phyloP scores from a whole-genome alignment of 495 filamentous ascomycete species.

The Lasiosphaeris hirsuta region DNA sequence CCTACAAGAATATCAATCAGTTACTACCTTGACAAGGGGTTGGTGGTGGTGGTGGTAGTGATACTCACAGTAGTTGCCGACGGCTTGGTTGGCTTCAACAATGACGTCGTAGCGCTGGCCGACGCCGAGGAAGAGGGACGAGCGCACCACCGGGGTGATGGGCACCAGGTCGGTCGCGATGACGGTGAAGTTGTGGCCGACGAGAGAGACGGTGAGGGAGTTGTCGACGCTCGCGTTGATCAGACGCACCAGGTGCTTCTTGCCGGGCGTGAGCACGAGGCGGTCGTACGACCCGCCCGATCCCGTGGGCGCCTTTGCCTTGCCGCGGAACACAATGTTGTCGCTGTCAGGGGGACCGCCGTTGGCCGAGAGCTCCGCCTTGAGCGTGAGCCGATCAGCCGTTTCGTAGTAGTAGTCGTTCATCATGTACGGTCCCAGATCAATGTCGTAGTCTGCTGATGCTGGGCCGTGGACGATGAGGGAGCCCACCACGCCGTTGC shows the following conservation, averaged over 20 bases:
- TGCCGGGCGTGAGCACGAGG: conserved; percentile 38
- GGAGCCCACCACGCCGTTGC: conserved; percentile 47
- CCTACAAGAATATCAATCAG: no score
- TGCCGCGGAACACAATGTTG: conserved; percentile 39
- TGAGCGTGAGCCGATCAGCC: conserved; percentile 24
- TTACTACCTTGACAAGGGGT: no score
- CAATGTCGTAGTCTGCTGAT: conserved; percentile 49
- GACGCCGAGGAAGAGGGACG: conserved; percentile 53
- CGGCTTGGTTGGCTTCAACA: conserved; percentile 53
- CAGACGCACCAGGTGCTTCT: conserved; percentile 52
- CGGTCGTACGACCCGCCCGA: conserved; percentile 31
- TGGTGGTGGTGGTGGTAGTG: no score
- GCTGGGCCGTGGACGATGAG: conserved; percentile 49
- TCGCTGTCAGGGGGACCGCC: conserved; percentile 26
- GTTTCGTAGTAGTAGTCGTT: conserved; percentile 47
- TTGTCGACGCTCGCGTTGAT: conserved; percentile 55
- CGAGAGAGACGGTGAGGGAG: conserved; percentile 48
- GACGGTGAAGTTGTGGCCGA: conserved; percentile 52
- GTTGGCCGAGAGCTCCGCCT: conserved; percentile 18
- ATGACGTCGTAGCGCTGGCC: conserved; percentile 72
- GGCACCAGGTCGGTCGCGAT: conserved; percentile 53
- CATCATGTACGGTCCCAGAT: conserved; percentile 47
- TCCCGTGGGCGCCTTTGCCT: conserved; percentile 35
- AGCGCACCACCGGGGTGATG: conserved; percentile 42
- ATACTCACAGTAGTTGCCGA: conserved; percentile 52